Base-by-base conservation (phyloP, 441 rosid species). In the Populus hybrid region DNA sequence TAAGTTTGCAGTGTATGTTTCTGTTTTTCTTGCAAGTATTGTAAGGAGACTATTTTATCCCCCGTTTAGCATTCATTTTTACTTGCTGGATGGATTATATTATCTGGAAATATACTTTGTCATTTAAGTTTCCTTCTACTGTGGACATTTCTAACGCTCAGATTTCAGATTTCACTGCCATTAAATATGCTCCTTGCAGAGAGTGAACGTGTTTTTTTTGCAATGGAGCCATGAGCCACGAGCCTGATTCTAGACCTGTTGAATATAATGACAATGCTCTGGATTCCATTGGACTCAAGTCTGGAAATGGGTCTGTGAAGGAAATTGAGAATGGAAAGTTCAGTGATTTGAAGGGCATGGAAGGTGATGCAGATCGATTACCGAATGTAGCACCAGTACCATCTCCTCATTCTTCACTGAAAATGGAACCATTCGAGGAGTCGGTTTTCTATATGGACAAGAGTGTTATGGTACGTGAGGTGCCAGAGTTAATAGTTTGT, bases 151-250 rank as follows among this genome's bases (percentile, higher is more conserved):
- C 38, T 23, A 23, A 33, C 14, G 18, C 56, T 14, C 56, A 14
- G 56, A 50, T 50, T 14, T 50, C 20, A 14, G 56, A 50, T 50
- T 45, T 66, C 71, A 73, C 23, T 45, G 20, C 50, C 28, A 4
- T 16, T 56, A n/a, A 40, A 61, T 68, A 2, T 45, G 73, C 16
- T 69, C 31, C 66, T 83, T 80, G 85, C 88, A 93, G 97, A 89
- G 79, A 83, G 80, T 72, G 88, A 87, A 79, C 87, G 75, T 26
- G 82, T 66, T 33, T 33, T 38, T 38, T 80, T 77, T 80, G 76
- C 80, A 81, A 77, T 82, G 82, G 85, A 76, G 74, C 80, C 56
- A 80, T 82, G 28, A 82, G 79, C 74, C 76, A 31, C 67, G 85
- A 82, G 76, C 75, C 80, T 61, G 83, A 77, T 21, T 69, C 84